Base-by-base conservation (phyloP, 2,329 filamentous ascomycete species). In the Penicillium brevicompactum region DNA sequence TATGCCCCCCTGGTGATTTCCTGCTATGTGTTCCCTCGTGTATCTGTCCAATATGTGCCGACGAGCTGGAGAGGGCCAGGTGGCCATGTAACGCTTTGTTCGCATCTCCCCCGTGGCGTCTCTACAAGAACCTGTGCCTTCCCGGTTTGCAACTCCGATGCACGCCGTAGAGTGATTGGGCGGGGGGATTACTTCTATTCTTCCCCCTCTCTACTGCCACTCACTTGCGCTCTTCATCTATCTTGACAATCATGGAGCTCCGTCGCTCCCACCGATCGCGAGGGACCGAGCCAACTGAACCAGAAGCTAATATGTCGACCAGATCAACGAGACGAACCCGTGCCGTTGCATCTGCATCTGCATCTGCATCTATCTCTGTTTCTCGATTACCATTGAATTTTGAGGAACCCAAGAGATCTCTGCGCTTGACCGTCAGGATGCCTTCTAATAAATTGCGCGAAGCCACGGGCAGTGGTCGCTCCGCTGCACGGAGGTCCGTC, bases 391-490 rank as follows among this genome's bases (percentile, higher is more conserved):
- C 69, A 16, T 67, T 74, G 51, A 65, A 65, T 18, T 66, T 70
- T 13, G 74, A 71, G 51, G 72, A 76, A 51, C 58, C 63, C 16
- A 68, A 68, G 56, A 75, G 70, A 63, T 76, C 77, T 40, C 74
- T 81, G 46, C 75, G 73, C 58, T 64, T 81, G 51, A 81, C 75
- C 5, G 73, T 81, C 48, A 81, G 77, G 60, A 80, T 80, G 73
- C 76, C 78, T 16, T 73, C 78, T 18, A 78, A 72, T 63, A 81
- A 79, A 65, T 66, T 81, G 51, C 77, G 78, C 31, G 79, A 81
- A 61, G 78, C 76, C 24, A 80, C 75, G 45, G 69, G 67, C 45
- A 64, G 68, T 55, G 62, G 62, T 53, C 62, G 71, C 34, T 60
- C 65, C 30, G 59, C 65, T 38, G 60, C 59, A 49, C 65, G 67